Conservation (phyloP, 139 green algal genomes). For the Dunaliella sp. region DNA sequence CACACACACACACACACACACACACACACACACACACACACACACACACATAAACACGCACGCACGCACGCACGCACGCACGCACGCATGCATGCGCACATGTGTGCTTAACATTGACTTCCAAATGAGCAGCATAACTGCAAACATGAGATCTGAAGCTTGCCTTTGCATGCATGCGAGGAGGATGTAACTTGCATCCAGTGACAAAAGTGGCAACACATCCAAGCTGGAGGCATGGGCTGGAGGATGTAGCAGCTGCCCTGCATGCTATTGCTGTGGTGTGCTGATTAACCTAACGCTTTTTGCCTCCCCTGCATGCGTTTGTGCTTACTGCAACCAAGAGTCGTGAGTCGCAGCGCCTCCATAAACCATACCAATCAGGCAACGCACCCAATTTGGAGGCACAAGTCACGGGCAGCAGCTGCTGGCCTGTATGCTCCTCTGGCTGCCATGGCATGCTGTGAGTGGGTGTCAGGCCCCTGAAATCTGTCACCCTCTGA, state of each 20-base stretch:
- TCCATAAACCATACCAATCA: not conserved
- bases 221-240: constrained; percentile 2
- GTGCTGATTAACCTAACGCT: no score
- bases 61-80: not conserved
- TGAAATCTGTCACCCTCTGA: no score
- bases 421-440: not conserved
- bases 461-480: not conserved
- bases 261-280: no score
- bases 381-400: constrained; percentile 12
- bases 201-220: not conserved
- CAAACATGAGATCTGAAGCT: no score
- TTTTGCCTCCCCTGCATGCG: no score
- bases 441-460: not conserved
- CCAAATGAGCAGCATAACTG: not conserved
- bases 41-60: not conserved
- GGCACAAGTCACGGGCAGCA: not conserved
- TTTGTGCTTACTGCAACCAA: no score
- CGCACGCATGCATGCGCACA: not conserved
- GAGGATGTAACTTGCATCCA: no score
- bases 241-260: constrained; percentile 17
- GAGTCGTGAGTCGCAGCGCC: not conserved
- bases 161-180: no score
- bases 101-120: not conserved
- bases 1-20: not conserved
- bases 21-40: not conserved